A percentile compares a stretch with the other conserved stretches of the same genome.
Evolutionary conservation across 83 land plant genomes (phyloP).

Genomic region (Larix sibirica): DNA sequence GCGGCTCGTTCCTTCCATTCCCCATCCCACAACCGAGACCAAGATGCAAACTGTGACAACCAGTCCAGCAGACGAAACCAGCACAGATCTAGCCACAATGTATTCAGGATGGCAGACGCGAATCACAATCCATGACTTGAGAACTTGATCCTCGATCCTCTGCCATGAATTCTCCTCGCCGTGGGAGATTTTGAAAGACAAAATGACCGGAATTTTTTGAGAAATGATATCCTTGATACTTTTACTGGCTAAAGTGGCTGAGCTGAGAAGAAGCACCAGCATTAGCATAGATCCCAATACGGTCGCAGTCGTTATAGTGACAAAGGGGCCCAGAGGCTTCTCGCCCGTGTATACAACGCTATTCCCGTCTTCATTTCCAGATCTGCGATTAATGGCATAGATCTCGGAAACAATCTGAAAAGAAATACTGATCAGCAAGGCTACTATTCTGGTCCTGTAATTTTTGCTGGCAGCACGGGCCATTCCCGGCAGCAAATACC

Average conservation of each 20-base stretch:
- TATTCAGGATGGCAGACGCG: slow-evolving; percentile 1
- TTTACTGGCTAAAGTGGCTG: slow-evolving; percentile 7
- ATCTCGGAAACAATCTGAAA: slow-evolving; percentile 9
- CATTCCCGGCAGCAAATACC: slow-evolving; percentile 4
- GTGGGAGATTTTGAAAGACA: background rate
- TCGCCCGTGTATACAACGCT: background rate
- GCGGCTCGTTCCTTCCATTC: background rate
- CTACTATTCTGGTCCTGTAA: slow-evolving; percentile 1
- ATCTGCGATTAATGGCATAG: background rate
- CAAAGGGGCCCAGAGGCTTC: too few species aligned
- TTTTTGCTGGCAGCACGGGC: slow-evolving; percentile 10
- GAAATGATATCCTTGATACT: background rate
- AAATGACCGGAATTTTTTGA: background rate
- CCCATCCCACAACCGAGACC: background rate
- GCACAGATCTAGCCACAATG: background rate
- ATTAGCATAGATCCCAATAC: slow-evolving; percentile 4
- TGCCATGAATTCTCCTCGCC: background rate
- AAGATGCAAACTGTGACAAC: background rate
- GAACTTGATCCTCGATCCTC: background rate
- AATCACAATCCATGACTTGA: background rate
- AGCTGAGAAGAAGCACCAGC: slow-evolving; percentile 1
- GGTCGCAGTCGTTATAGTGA: background rate
- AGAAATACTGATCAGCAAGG: background rate
- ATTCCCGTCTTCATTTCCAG: background rate
- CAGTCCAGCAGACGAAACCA: background rate